Base-by-base conservation (phyloP, 192 early-diverging fungal genomes). In the Coemansia sp. region DNA sequence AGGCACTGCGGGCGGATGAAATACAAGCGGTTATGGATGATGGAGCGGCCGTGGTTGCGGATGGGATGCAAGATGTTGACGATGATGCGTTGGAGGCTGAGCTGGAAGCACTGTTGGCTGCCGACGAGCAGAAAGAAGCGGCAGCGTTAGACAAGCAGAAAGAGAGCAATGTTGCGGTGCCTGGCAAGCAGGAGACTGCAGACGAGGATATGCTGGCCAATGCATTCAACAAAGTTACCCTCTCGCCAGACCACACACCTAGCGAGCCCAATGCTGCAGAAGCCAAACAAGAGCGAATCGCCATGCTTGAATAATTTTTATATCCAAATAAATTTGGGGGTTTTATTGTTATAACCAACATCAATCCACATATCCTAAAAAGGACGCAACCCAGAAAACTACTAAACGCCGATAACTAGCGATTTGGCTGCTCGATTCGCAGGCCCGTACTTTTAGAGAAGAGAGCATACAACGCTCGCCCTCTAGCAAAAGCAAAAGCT, bases 31-130 rank as follows among this genome's bases (percentile, higher is more conserved):
- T 60, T 3, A 26, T 68, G 52, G 37, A 54, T 2, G 74, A 62
- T 14, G 61, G 39, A 0, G 49, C 29, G 8, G 19, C 59, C 11
- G 61, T 47, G 4, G 59, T 18, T 12, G 26, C 54, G 3, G 50
- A 45, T n/a, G 29, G 13, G 7, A 23, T 16, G 13, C 23, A 55
- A 12, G 3, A 57, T 8, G 53, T 27, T 16, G 63, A 50, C 19
- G 69, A 71, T 11, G 41, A 18, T 16, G 71, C 66, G 60, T 55
- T 79, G 16, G 76, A 79, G 54, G 64, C 57, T 18, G 71, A 79
- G 68, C 68, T 79, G 16, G 71, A 73, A 19, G 71, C 64, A 10
- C 29, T 79, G 53, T 12, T 79, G 54, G 59, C 35, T 3, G 57
- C 62, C 3, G 55, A 66, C 51, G 51, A 35, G 32, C 32, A 35